Evolutionary conservation across 371 early-diverging fungal species (phyloP).

Genomic region (Mortierella sp.): DNA sequence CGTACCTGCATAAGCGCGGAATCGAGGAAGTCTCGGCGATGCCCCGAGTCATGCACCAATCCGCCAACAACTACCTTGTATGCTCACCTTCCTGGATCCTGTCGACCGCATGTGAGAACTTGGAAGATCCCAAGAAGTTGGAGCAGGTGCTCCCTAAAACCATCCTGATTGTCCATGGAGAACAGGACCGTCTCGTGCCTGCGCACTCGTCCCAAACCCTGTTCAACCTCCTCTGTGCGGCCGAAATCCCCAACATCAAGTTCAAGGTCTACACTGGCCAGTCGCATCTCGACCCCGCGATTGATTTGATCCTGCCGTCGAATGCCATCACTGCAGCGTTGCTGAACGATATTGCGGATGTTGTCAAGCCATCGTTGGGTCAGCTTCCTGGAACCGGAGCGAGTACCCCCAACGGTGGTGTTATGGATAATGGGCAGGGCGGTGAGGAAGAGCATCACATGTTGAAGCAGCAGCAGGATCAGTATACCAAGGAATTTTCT

Average conservation of each 20-base stretch:
- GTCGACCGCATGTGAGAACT: constrained; percentile 26
- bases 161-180: constrained; percentile 55
- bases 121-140: constrained; percentile 39
- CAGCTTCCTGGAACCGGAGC: constrained; percentile 31
- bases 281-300: constrained; percentile 55
- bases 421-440: constrained; percentile 12
- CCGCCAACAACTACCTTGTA: constrained; percentile 53
- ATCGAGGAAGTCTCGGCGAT: constrained; percentile 85
- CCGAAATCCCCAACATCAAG: constrained; percentile 57
- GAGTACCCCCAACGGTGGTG: constrained; percentile 34
- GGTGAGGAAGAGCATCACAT: constrained; percentile 26
- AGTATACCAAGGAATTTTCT: constrained; percentile 34
- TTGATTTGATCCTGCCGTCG: constrained; percentile 52
- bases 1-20: constrained; percentile 75
- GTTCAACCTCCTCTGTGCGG: constrained; percentile 47
- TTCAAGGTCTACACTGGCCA: constrained; percentile 56
- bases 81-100: constrained; percentile 55
- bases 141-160: constrained; percentile 51
- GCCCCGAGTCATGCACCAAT: constrained; percentile 75
- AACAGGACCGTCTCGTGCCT: constrained; percentile 55
- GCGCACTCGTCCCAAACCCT: constrained; percentile 53
- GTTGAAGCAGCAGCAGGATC: constrained; percentile 42
- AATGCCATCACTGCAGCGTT: constrained; percentile 46
- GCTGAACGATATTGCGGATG: constrained; percentile 48
- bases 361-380: constrained; percentile 20